phyloP scores from a whole-genome alignment of 495 filamentous ascomycete genomes.

The Penicillium canescens region DNA sequence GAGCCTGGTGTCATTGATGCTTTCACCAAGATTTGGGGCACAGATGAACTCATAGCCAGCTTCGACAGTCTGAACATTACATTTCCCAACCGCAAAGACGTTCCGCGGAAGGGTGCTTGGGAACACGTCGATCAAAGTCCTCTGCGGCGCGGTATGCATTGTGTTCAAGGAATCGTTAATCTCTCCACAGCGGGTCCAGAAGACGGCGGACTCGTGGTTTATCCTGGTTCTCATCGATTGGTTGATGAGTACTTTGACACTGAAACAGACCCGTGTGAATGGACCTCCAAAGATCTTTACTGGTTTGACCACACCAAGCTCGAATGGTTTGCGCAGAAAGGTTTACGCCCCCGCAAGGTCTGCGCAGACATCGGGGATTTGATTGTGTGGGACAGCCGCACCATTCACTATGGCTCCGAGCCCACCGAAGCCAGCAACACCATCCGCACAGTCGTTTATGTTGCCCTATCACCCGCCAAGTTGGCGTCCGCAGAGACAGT shows the following conservation, averaged over 20 bases:
- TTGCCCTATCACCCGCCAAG: conserved; percentile 37
- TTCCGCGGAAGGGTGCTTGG: conserved; percentile 16
- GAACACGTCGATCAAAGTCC: conserved; percentile 28
- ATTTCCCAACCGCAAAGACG: conserved; percentile 10
- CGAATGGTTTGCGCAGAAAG: conserved; percentile 32
- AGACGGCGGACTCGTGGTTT: conserved; percentile 25
- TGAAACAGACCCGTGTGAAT: conserved; percentile 25
- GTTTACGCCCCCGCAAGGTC: conserved; percentile 34
- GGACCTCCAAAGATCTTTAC: conserved; percentile 30
- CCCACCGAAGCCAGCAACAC: conserved; percentile 21
- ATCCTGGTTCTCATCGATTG: conserved; percentile 27
- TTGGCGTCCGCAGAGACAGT: conserved; percentile 32
- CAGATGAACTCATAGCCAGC: conserved; percentile 19
- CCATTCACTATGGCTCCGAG: conserved; percentile 36
- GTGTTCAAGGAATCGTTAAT: conserved; percentile 46
- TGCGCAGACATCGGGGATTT: conserved; percentile 42
- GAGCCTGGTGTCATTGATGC: conserved; percentile 37
- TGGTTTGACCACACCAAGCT: conserved; percentile 32
- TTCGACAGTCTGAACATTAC: conserved; percentile 5
- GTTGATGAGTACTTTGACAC: conserved; percentile 39
- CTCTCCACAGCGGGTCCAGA: conserved; percentile 31
- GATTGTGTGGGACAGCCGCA: conserved; percentile 45
- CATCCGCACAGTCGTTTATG: conserved; percentile 38
- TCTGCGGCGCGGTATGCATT: conserved; percentile 31
- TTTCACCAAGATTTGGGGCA: conserved; percentile 28